Conservation (phyloP, 257 asterid species). For the Solanum chiquidenum region DNA sequence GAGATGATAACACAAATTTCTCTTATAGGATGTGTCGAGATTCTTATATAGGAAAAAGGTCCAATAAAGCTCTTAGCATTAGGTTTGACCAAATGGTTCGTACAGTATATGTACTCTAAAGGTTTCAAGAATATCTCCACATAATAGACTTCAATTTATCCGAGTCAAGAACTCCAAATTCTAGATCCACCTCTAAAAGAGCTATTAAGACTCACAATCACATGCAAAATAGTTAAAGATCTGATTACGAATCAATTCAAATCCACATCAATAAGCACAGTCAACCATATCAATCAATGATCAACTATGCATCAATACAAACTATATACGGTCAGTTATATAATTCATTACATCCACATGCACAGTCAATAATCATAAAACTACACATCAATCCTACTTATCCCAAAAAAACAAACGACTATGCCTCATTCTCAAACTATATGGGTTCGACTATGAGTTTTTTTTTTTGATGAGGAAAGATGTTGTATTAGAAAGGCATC, state of each 20-base stretch:
- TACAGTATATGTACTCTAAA: background rate
- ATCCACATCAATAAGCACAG: background rate
- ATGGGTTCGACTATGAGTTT: background rate
- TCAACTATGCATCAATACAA: background rate
- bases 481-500: too few species aligned
- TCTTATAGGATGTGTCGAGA: background rate
- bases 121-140: background rate
- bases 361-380: background rate
- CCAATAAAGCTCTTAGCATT: background rate
- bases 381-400: background rate
- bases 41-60: background rate
- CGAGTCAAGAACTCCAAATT: background rate
- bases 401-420: background rate
- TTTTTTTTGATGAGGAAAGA: too few species aligned
- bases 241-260: background rate
- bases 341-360: background rate
- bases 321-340: background rate
- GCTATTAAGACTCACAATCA: background rate
- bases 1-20: too few species aligned
- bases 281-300: background rate
- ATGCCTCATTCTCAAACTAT: background rate
- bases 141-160: background rate
- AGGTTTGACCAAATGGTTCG: background rate
- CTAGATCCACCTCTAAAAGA: background rate
- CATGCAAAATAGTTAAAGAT: background rate